Conservation (phyloP, 768 basidiomycete genomes). For the Suillus subalutaceus region DNA sequence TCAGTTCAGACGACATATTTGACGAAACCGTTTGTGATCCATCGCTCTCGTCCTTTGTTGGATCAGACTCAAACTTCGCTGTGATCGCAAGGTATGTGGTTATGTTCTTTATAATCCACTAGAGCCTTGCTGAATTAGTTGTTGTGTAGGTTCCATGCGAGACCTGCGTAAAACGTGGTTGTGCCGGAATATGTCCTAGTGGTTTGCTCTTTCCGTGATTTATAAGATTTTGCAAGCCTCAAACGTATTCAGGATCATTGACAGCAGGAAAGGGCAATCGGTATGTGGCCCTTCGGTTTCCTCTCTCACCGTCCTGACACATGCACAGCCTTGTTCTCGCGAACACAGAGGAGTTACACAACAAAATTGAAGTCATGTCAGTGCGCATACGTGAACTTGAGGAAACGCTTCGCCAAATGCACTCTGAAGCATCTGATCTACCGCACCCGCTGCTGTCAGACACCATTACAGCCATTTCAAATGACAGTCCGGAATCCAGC, state of each 20-base stretch:
- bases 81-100: slow-evolving; percentile 57
- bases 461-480: slow-evolving; percentile 29
- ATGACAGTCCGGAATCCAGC: slow-evolving; percentile 22
- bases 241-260: slow-evolving; percentile 44
- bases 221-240: slow-evolving; percentile 4
- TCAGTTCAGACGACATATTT: slow-evolving; percentile 2
- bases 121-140: slow-evolving; percentile 9
- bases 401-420: slow-evolving; percentile 53
- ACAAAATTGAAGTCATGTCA: slow-evolving; percentile 57
- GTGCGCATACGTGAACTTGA: slow-evolving; percentile 66
- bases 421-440: slow-evolving; percentile 48
- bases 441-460: slow-evolving; percentile 51
- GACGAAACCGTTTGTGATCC: not conserved
- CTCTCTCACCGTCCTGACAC: not conserved
- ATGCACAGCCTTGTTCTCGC: slow-evolving; percentile 57
- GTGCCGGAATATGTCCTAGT: slow-evolving; percentile 76
- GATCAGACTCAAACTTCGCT: slow-evolving; percentile 60
- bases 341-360: slow-evolving; percentile 72
- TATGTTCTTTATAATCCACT: not conserved
- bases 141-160: slow-evolving; percentile 68
- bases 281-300: slow-evolving; percentile 25
- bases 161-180: slow-evolving; percentile 76
- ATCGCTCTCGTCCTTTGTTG: not conserved
- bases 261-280: slow-evolving; percentile 65
- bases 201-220: slow-evolving; percentile 41